Conservation (phyloP, 345 rosid genomes). For the Kernera saxatilis region DNA sequence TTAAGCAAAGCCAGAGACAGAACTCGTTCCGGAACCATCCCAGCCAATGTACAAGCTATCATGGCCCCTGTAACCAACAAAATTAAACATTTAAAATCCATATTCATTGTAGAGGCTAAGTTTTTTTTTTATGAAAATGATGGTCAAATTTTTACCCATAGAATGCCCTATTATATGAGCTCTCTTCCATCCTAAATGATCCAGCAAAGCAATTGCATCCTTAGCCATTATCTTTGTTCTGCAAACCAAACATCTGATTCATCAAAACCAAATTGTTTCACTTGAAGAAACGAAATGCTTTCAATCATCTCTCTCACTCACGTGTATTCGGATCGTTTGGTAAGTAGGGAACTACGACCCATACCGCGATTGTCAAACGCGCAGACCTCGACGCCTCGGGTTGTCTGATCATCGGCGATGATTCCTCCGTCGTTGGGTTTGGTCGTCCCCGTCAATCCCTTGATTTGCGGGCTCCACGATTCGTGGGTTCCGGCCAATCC, state of each 20-base stretch:
- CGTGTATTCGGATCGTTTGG: slow-evolving; percentile 61
- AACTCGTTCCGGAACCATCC: slow-evolving; percentile 75
- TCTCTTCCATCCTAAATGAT: slow-evolving; percentile 83
- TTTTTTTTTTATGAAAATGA: too few relatives aligned
- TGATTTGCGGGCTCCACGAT: slow-evolving; percentile 86
- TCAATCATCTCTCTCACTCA: too few relatives aligned
- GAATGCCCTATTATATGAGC: slow-evolving; percentile 93
- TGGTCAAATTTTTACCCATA: slow-evolving; percentile 52
- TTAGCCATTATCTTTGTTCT: slow-evolving; percentile 89
- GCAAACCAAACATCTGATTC: slow-evolving; percentile 17
- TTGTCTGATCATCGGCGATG: slow-evolving; percentile 10
- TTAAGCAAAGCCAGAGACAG: slow-evolving; percentile 82
- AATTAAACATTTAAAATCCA: too few relatives aligned
- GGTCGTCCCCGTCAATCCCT: slow-evolving; percentile 56
- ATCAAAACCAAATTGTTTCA: too few relatives aligned
- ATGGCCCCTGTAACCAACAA: too few relatives aligned
- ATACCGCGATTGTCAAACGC: slow-evolving; percentile 96
- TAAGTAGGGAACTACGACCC: slow-evolving; percentile 87
- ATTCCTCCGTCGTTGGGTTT: slow-evolving; percentile 47
- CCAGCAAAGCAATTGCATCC: slow-evolving; percentile 75
- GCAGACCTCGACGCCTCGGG: slow-evolving; percentile 63
- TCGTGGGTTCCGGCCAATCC: slow-evolving; percentile 96
- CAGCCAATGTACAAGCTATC: slow-evolving; percentile 93
- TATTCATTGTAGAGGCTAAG: too few relatives aligned
- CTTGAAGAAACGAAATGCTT: too few relatives aligned